Percentiles rank a stretch among this genome's conserved stretches.
These are phyloP conservation scores for Nakazawaea pomicola DNA, from an alignment of 805 yeast species.

Conservation along the genomic window DNA sequence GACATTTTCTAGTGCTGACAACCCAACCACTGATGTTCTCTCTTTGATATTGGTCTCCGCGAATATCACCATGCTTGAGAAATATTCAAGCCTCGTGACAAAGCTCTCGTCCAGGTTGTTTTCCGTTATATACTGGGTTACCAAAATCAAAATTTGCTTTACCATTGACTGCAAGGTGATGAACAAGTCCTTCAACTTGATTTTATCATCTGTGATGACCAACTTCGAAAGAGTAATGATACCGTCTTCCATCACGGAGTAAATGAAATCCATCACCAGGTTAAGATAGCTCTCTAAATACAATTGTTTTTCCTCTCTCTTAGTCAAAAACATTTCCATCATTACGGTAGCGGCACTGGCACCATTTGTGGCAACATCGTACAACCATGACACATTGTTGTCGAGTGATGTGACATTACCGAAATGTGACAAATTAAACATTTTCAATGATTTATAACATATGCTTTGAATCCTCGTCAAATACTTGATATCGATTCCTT, in stretches of 20 bases:
- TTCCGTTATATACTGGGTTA: conserved; percentile 15
- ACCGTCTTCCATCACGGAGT: conserved; percentile 27
- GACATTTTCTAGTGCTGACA: conserved; percentile 23
- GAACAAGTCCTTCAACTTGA: not conserved
- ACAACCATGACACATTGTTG: not conserved
- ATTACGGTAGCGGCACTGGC: conserved; percentile 31
- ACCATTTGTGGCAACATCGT: conserved; percentile 21
- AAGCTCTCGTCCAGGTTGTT: conserved; percentile 41
- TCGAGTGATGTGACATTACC: conserved; percentile 5
- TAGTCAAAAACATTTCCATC: conserved; percentile 35
- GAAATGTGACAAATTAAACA: conserved; percentile 20
- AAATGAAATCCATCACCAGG: conserved; percentile 35
- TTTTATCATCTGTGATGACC: conserved; percentile 5
- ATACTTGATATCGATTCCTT: conserved; percentile 19
- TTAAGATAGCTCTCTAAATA: conserved; percentile 40
- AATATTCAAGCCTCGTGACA: conserved; percentile 56
- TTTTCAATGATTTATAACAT: conserved; percentile 23
- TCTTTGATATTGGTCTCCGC: conserved; percentile 24
- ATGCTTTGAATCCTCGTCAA: conserved; percentile 29
- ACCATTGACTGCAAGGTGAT: conserved; percentile 5
- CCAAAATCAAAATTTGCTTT: conserved; percentile 14
- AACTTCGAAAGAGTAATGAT: conserved; percentile 17
- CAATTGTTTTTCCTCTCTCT: conserved; percentile 36
- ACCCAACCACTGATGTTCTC: conserved; percentile 19
- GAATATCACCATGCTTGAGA: conserved; percentile 38